These are phyloP conservation scores for Rugonectria rugulosa DNA, from an alignment of 2,329 filamentous ascomycete genomes.

Conservation along the genomic window DNA sequence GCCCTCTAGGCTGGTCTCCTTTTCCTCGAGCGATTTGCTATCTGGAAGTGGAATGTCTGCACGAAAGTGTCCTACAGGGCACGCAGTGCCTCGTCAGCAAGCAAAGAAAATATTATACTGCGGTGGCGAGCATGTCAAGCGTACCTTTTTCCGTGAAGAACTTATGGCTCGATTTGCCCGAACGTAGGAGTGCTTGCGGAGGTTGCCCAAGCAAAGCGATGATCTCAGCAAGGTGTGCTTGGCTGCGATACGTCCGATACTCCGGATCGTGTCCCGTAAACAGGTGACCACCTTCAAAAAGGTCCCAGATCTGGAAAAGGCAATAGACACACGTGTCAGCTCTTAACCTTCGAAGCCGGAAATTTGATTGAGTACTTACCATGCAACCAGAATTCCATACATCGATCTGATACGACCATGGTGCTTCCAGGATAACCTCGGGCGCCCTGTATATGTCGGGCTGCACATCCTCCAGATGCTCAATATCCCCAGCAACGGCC, in stretches of 20 bases:
- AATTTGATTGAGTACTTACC: slow-evolving; percentile 45
- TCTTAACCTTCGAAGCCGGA: neutral
- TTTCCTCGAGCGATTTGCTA: slow-evolving; percentile 43
- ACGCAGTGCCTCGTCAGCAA: neutral
- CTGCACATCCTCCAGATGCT: slow-evolving; percentile 47
- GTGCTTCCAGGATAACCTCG: slow-evolving; percentile 55
- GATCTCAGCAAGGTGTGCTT: slow-evolving; percentile 58
- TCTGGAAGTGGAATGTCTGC: slow-evolving; percentile 31
- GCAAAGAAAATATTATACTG: slow-evolving; percentile 7
- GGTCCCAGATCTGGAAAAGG: slow-evolving; percentile 53
- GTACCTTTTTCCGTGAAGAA: slow-evolving; percentile 51
- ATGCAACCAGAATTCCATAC: slow-evolving; percentile 62
- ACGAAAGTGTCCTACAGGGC: slow-evolving; percentile 38
- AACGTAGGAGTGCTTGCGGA: slow-evolving; percentile 44
- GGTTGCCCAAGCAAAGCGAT: slow-evolving; percentile 54
- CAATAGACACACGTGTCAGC: neutral
- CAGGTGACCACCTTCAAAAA: slow-evolving; percentile 55
- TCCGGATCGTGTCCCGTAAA: slow-evolving; percentile 52
- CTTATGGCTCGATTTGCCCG: slow-evolving; percentile 41
- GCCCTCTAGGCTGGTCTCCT: slow-evolving; percentile 47
- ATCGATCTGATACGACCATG: slow-evolving; percentile 57
- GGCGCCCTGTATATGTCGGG: slow-evolving; percentile 51
- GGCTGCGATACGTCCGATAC: slow-evolving; percentile 48
- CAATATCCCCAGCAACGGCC: slow-evolving; percentile 45
- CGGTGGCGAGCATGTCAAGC: slow-evolving; percentile 1